phyloP scores from a whole-genome alignment of 176 grass and related monocot genomes.

The Avena eriantha region DNA sequence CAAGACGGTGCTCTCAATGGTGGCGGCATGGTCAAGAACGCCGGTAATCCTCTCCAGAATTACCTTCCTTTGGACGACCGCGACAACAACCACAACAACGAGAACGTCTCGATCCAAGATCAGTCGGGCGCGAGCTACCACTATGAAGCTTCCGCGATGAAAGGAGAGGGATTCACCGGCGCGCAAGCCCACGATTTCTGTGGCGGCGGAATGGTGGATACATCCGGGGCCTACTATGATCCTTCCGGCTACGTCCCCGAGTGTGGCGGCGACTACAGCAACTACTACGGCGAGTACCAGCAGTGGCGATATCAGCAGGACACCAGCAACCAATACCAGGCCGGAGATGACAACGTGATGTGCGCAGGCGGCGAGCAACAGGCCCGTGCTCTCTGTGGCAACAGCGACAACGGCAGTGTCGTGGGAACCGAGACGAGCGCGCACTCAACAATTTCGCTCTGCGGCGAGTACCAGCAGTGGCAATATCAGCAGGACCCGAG shows the following conservation, averaged over 20 bases:
- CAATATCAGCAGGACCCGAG: background rate
- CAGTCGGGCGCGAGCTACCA: slow-evolving; percentile 6
- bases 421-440: too few relatives aligned
- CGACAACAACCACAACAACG: background rate
- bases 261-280: background rate
- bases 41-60: background rate
- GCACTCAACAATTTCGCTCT: too few relatives aligned
- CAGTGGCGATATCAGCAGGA: background rate
- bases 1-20: background rate
- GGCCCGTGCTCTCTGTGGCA: background rate
- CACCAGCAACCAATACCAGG: background rate
- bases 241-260: background rate
- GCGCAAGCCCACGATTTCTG: background rate
- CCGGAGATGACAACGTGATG: background rate
- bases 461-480: too few relatives aligned
- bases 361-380: background rate
- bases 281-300: background rate
- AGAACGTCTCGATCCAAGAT: background rate
- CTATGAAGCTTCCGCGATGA: background rate
- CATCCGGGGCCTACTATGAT: background rate
- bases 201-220: background rate
- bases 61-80: too few relatives aligned
- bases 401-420: too few relatives aligned
- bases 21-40: background rate
- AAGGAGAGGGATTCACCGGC: background rate